phyloP scores from a whole-genome alignment of 2,329 filamentous ascomycete species.

The Penicillium sp. region DNA sequence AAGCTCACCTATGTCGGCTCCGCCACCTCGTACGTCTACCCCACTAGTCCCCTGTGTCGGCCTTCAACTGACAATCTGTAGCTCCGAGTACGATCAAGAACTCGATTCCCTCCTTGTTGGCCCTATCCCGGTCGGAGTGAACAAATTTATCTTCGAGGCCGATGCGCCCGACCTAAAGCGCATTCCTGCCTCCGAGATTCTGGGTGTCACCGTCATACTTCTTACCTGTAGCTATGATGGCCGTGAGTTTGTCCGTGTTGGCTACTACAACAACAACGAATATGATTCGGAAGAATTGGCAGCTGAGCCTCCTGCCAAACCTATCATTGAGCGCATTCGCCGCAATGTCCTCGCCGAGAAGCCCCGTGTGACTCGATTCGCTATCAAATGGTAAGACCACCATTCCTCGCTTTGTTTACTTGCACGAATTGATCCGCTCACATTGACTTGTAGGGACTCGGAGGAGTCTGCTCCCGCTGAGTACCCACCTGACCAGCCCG shows the following conservation, averaged over 20 bases:
- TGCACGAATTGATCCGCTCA: not conserved
- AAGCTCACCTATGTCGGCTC: constrained; percentile 99
- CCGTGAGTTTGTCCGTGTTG: constrained; percentile 94
- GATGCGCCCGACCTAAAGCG: constrained; percentile 86
- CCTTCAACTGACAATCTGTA: constrained; percentile 39
- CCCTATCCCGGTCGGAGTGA: constrained; percentile 95
- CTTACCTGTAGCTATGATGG: constrained; percentile 96
- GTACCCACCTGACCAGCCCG: constrained; percentile 95
- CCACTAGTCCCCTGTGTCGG: not conserved
- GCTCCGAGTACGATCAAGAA: constrained; percentile 96
- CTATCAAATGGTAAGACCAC: constrained; percentile 85
- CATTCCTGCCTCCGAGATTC: constrained; percentile 92
- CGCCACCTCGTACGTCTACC: constrained; percentile 79
- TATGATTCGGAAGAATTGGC: constrained; percentile 91
- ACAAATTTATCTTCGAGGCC: constrained; percentile 98
- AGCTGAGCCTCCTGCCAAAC: constrained; percentile 87
- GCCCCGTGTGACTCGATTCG: constrained; percentile 94
- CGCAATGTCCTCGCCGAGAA: constrained; percentile 96
- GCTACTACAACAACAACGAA: constrained; percentile 99
- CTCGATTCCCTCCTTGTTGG: constrained; percentile 96
- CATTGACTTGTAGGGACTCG: constrained; percentile 72
- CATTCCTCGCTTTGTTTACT: constrained; percentile 18
- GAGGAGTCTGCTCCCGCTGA: constrained; percentile 94
- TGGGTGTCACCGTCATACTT: constrained; percentile 95
- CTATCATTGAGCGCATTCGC: constrained; percentile 86